Evolutionary conservation across 1,139 yeast genomes (phyloP), one percentile per base, ranked within the genome.

Genomic region (Zygoascus meyerae): DNA sequence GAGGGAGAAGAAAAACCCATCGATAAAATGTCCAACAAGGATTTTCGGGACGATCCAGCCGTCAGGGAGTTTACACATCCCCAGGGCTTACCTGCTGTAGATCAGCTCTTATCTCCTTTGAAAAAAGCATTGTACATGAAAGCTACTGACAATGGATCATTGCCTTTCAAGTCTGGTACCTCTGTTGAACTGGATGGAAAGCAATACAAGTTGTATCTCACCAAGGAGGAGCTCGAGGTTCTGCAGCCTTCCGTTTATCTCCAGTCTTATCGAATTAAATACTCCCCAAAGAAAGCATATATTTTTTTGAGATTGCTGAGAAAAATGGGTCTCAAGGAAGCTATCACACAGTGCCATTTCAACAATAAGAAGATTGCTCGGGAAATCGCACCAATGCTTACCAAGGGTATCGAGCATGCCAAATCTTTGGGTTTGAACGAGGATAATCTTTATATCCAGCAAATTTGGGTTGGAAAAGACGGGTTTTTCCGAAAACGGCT

Each of bases 271-370:
- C 76, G 97, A 65, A 75, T 90, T 59, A 86, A 89, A 65, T 78
- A 89, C 21, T 82, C 95, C 4, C 78, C 84, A 71, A 92, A 92
- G 68, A 92, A 92, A 69, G 90, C 95, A 42, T 87, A 90, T 10
- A 73, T 81, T 39, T 85, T 89, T 46, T 74, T 87, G 55, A 74
- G 97, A 56, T 78, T 89, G 64, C 76, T 90, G 50, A 69, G 84
- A 46, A 83, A 84, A 39, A 70, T 83, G 68, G 77, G 78, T 47
- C 79, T 86, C 32, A 78, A 81, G 58, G 78, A 78, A 43, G 97
- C 97, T 48, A 84, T 92, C 55, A 86, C 92, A 44, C 97, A 90
- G 69, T 83, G 92, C 59, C 97, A 90, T 67, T 92, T 92, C 71
- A 80, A 83, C 62, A 77, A 81, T 44, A 87, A 87, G 69, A 80